phyloP scores from a whole-genome alignment of 139 green algal genomes.

The Tetratostichococcus sp. region DNA sequence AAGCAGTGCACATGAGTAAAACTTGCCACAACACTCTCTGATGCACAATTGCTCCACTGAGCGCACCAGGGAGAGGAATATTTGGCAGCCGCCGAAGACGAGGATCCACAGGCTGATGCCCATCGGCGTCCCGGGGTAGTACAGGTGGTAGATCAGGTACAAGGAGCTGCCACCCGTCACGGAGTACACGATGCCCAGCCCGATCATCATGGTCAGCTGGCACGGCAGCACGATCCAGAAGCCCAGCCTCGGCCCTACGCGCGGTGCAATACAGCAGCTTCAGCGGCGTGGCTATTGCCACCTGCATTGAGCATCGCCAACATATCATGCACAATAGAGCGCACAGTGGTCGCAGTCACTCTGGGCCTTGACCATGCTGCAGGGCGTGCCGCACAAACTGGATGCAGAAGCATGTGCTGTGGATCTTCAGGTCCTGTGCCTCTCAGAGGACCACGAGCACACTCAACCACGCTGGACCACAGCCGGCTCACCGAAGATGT shows the following conservation, averaged over 20 bases:
- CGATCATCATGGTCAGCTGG: not conserved
- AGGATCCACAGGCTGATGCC: not conserved
- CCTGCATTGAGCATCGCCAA: too few relatives aligned
- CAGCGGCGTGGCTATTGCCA: not conserved
- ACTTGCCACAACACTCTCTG: too few relatives aligned
- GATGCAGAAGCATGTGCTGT: too few relatives aligned
- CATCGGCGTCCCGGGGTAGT: not conserved
- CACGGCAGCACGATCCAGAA: not conserved
- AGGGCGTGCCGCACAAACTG: too few relatives aligned
- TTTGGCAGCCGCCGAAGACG: not conserved
- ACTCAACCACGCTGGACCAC: too few relatives aligned
- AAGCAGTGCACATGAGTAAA: too few relatives aligned
- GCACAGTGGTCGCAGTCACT: too few relatives aligned
- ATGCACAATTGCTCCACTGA: too few relatives aligned
- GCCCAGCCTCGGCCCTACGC: not conserved
- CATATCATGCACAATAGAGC: too few relatives aligned
- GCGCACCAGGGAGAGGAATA: not conserved
- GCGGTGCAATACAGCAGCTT: not conserved
- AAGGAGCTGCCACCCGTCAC: conserved; percentile 7
- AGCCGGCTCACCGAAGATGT: conserved; percentile 1
- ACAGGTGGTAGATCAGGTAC: not conserved
- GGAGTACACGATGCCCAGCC: conserved; percentile 15
- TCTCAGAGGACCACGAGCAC: too few relatives aligned
- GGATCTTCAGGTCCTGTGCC: too few relatives aligned
- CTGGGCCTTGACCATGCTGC: too few relatives aligned